Conservation (phyloP, 2,329 filamentous ascomycete genomes). For the Incumbomyces lentus region DNA sequence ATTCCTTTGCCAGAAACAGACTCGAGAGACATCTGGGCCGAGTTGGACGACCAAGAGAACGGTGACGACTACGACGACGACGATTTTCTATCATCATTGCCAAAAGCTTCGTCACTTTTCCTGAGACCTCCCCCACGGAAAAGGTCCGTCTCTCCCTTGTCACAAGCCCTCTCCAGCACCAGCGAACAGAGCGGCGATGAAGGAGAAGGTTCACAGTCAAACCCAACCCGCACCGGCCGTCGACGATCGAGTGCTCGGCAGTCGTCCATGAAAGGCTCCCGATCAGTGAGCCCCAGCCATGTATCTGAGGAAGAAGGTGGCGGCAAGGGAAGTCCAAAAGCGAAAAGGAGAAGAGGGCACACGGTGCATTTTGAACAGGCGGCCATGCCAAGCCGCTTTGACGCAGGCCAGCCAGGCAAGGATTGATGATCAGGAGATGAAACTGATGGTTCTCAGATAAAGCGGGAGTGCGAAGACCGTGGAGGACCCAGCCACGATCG, state of each 20-base stretch:
- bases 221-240: background rate
- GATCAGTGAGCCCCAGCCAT: background rate
- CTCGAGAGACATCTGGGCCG: slow-evolving; percentile 72
- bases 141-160: slow-evolving; percentile 15
- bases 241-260: background rate
- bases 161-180: slow-evolving; percentile 12
- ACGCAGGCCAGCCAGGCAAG: background rate
- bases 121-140: slow-evolving; percentile 9
- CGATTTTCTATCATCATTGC: slow-evolving; percentile 27
- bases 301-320: background rate
- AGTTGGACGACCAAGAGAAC: slow-evolving; percentile 63
- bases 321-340: background rate
- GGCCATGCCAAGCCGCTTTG: slow-evolving; percentile 1
- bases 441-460: background rate
- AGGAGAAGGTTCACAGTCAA: background rate
- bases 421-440: slow-evolving; percentile 22
- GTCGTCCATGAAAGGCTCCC: slow-evolving; percentile 2
- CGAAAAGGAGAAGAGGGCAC: slow-evolving; percentile 2
- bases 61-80: background rate
- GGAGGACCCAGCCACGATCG: background rate
- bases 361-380: slow-evolving; percentile 4
- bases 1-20: slow-evolving; percentile 36
- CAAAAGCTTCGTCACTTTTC: slow-evolving; percentile 16
- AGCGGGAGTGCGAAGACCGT: no score
- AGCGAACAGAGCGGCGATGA: slow-evolving; percentile 2